Evolutionary conservation across 83 land plant species (phyloP), one percentile per base, ranked within the genome.

Genomic region (Isoetes engelmannii): DNA sequence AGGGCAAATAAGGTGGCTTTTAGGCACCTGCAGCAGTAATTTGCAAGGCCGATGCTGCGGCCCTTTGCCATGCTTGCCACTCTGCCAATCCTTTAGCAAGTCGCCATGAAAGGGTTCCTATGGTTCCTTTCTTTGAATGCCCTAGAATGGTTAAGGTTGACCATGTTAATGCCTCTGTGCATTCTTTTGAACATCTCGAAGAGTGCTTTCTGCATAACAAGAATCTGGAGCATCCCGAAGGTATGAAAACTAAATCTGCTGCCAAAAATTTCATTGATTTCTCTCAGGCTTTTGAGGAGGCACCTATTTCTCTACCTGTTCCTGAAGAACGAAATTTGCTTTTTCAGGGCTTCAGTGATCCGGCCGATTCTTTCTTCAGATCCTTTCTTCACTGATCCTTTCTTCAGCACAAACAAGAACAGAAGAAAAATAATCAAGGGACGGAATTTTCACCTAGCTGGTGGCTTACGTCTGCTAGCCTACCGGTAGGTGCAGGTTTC

Each of bases 41-140:
- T 41, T 92, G 94, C 77, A 92, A 92, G 80, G 97, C 94, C 19
- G 94, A 92, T 74, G 88, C 93, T 7, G 97, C 97, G 47, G 81
- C 88, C 3, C 90, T 92, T 56, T 92, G 97, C 77, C 78, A 65
- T 67, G 20, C 88, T 4, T 89, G 97, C 71, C 97, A 92, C 81
- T 81, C 87, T 19, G 97, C 90, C 28, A 92, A 92, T 67, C 93
- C 97, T 5, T 82, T 92, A 54, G 88, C 90, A 18, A 75, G 84
- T 66, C 86, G 90, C 64, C 93, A 91, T 77, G 87, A 88, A 43
- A 78, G 96, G 37, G 59, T 84, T 45, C 89, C 93, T 0, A 79
- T 92, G 6, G 50, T 70, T 4, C 90, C 97, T 4, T 85, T 92
- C 74, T 83, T n/a, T 49, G 75, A 54, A 45, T 28, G 67, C 46